Percentiles rank a stretch among this genome's conserved stretches.
These are phyloP conservation scores for Amylocarpus encephaloides DNA, from an alignment of 2,329 filamentous ascomycete genomes.

Conservation along the genomic window DNA sequence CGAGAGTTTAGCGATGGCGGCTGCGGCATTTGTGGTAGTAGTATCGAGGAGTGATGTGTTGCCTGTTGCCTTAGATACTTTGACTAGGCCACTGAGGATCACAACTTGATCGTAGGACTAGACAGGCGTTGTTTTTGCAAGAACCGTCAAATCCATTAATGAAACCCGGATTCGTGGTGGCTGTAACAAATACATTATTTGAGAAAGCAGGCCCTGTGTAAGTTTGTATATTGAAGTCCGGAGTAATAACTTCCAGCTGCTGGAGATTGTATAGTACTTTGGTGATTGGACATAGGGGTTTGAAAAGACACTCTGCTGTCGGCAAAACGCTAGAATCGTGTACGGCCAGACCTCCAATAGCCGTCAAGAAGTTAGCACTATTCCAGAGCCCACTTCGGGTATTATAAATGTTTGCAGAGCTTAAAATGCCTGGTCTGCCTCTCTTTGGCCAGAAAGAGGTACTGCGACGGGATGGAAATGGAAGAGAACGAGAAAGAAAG, in stretches of 20 bases:
- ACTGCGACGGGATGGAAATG: not conserved
- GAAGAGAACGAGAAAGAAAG: not conserved
- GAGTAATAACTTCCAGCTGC: constrained; percentile 22
- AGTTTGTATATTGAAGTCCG: constrained; percentile 20
- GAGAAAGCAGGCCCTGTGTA: constrained; percentile 5
- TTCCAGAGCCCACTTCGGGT: constrained; percentile 59
- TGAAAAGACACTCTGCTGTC: constrained; percentile 36
- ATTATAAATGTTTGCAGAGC: constrained; percentile 58
- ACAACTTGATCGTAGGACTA: constrained; percentile 58
- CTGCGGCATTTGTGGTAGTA: constrained; percentile 46
- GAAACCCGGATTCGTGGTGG: constrained; percentile 34
- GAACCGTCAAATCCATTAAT: constrained; percentile 42
- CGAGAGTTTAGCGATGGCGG: constrained; percentile 42
- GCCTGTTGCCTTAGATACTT: constrained; percentile 48
- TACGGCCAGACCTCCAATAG: constrained; percentile 44
- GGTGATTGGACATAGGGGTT: constrained; percentile 35
- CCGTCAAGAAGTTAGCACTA: constrained; percentile 59
- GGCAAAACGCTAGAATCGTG: constrained; percentile 31
- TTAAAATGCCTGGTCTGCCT: constrained; percentile 32
- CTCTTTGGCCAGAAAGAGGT: constrained; percentile 3
- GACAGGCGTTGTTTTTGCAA: constrained; percentile 43
- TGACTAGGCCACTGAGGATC: constrained; percentile 50
- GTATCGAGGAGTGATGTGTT: constrained; percentile 34
- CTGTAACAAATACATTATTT: not conserved
- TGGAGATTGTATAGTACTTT: constrained; percentile 25